Percentiles rank a stretch among this genome's conserved stretches.
Evolutionary conservation across 140 eudicot genomes (phyloP).

Genomic region (Bidens hawaiensis): DNA sequence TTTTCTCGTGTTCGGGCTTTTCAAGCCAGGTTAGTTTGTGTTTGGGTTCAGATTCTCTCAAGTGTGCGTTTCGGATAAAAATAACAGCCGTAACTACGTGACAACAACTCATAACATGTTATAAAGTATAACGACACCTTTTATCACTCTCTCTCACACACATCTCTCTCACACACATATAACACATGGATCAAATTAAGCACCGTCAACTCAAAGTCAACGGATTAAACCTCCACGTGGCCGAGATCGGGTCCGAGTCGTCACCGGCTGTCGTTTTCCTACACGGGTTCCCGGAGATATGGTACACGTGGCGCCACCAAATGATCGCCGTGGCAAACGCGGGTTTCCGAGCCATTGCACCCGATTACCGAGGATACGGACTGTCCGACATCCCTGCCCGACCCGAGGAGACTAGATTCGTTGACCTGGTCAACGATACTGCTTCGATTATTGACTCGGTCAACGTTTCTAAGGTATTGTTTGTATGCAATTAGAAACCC

Average conservation of each 20-base stretch:
- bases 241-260: conserved; percentile 18
- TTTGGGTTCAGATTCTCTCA: too few species aligned
- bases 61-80: too few species aligned
- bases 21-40: too few species aligned
- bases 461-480: conserved; percentile 46
- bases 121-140: too few species aligned
- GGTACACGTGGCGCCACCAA: conserved; percentile 92
- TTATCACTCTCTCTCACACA: too few species aligned
- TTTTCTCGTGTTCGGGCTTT: too few species aligned
- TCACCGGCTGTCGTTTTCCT: conserved; percentile 41
- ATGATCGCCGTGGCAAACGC: conserved; percentile 61
- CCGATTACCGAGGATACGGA: conserved; percentile 76
- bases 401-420: conserved; percentile 41
- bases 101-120: too few species aligned
- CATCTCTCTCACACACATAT: too few species aligned
- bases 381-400: conserved; percentile 44
- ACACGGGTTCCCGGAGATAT: conserved; percentile 76
- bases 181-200: conserved; percentile 35
- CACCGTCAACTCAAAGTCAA: conserved; percentile 8
- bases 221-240: conserved; percentile 20
- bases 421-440: conserved; percentile 39
- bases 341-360: conserved; percentile 73
- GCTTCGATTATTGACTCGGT: conserved; percentile 41
- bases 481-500: too few species aligned
- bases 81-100: too few species aligned